Evolutionary conservation across 2,329 filamentous ascomycete genomes (phyloP), one percentile per base, ranked within the genome.

Genomic region (Scedosporium aurantiacum): DNA sequence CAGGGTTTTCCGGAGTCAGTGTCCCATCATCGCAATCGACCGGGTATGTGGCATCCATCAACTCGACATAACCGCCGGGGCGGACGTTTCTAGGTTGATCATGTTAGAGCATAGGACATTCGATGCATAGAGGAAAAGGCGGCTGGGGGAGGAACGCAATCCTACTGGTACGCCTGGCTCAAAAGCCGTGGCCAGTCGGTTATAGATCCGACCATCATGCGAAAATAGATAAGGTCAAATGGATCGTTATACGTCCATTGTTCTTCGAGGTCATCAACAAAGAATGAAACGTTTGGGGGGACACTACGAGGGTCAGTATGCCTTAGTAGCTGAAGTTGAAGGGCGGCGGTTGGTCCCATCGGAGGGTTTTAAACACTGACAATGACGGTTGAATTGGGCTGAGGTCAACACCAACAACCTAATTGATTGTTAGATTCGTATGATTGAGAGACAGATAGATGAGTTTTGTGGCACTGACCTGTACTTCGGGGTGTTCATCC

Each of bases 251-350:
- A 77, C 1, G 70, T 71, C 76, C 76, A 78, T n/a, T 70, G 67
- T n/a, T 72, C 70, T 47, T 76, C 74, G 10, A 73, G 63, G 62
- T 78, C 74, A 61, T 78, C 76, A 52, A 79, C 68, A 41, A 76
- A 74, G 64, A 82, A 82, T 10, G 70, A 67, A 4, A 80, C 72
- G 58, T 83, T 82, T 1, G 76, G 72, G 2, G 79, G 78, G 2
- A 79, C 75, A 66, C 74, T 75, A 25, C 40, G 57, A 1, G 28
- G 8, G 28, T 37, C 28, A 37, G 28, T 10, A 5, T 37, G 7
- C 28, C 28, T 37, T 2, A 37, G 1, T 37, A 37, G 5, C 28
- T 12, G 28, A 37, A 37, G 6, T 10, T 12, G 28, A 37, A 37
- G 6, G 2, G 28, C 28, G 8, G 5, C 28, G 5, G 28, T 37